These are phyloP conservation scores for Sugiyamaella marilandica DNA, from an alignment of 805 yeast genomes.

Conservation along the genomic window DNA sequence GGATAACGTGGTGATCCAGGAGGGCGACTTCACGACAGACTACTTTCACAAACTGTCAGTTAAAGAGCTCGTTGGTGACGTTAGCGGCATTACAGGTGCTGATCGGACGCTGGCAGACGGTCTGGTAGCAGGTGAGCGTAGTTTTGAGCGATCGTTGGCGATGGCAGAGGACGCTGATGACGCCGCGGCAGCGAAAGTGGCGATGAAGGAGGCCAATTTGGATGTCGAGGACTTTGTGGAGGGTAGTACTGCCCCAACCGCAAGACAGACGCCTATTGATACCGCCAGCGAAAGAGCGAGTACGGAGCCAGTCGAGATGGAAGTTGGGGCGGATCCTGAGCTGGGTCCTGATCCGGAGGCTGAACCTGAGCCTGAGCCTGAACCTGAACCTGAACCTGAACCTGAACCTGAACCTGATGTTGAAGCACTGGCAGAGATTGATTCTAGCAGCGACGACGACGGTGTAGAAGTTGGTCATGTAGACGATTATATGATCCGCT, in stretches of 20 bases:
- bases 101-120: conserved; percentile 30
- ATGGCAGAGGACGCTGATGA: conserved; percentile 89
- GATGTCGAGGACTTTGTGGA: conserved; percentile 85
- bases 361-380: conserved; percentile 5
- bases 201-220: conserved; percentile 76
- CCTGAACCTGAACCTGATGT: conserved; percentile 3
- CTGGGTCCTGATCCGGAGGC: conserved; percentile 13
- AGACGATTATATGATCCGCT: conserved; percentile 94
- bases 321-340: conserved; percentile 26
- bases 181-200: conserved; percentile 76
- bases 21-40: conserved; percentile 97
- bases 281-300: conserved; percentile 11
- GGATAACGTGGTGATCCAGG: conserved; percentile 93
- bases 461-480: conserved; percentile 65
- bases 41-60: conserved; percentile 86
- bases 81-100: conserved; percentile 34
- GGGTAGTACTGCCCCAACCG: not conserved
- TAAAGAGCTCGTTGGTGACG: conserved; percentile 73
- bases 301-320: conserved; percentile 12
- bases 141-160: conserved; percentile 60
- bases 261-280: conserved; percentile 5
- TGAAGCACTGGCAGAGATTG: conserved; percentile 6
- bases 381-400: conserved; percentile 8
- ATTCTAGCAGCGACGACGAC: conserved; percentile 30
- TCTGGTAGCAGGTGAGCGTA: conserved; percentile 21